Base-by-base conservation (phyloP, 257 asterid genomes). In the Fraxinus anomala region DNA sequence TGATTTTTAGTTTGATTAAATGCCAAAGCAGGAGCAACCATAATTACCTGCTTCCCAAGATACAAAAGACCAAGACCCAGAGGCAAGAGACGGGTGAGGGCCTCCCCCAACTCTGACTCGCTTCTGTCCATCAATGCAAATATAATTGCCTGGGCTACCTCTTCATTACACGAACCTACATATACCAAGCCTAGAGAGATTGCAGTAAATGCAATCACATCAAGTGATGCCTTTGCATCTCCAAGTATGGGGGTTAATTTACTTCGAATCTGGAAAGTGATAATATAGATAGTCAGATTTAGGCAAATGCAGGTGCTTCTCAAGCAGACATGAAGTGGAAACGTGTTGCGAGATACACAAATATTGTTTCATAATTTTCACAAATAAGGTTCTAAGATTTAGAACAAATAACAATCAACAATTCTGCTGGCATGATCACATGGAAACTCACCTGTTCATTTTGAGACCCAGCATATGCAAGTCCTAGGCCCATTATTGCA, bases 401-500 rank as follows among this genome's bases (percentile, higher is more conserved):
- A 63, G 51, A 63, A 24, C 12, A 63, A 30, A 69, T 39, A 63
- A 24, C 16, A 63, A 30, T 54, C 76, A 59, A 47, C 66, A 47
- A 28, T 40, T 66, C 26, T 49, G 59, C 19, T 51, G 61, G 65
- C 40, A 69, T 72, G 75, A 61, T 7, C 61, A 73, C 39, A 69
- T 24, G 47, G 73, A 70, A 77, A 70, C 89, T 76, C 76, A 91
- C 99, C 80, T 93, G 93, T 75, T 87, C 97, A 75, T 90, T 87
- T 85, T 91, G 97, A 66, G 98, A 79, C 68, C 99, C 98, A 4
- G 99, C 99, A 84, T 96, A 94, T 72, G 99, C 98, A 82, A 96
- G 94, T 33, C 97, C 99, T 68, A 96, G 86, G 51, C 99, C 99
- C 97, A 96, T 93, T 79, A 96, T 94, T 67, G 99, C 98, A 79